Base-by-base conservation (phyloP, 192 early-diverging fungal genomes). In the Podila epigama region DNA sequence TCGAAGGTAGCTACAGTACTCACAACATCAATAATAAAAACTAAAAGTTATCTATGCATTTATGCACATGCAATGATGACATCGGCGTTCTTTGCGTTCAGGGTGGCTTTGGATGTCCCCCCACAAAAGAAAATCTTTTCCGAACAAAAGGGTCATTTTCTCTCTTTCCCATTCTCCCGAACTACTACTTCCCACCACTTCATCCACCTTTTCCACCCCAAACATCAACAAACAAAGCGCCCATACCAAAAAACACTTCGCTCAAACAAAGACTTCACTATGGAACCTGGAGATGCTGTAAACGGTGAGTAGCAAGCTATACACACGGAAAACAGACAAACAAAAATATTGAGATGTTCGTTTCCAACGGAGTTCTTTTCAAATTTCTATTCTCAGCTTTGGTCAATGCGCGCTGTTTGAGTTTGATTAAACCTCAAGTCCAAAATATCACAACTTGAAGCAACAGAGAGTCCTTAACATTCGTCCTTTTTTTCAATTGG, bases 201-300 rank as follows among this genome's bases (percentile, higher is more conserved):
- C 29, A 5, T 27, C 53, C 50, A 39, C 16, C 16, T 15, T 29
- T 40, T 9, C 34, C 32, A 60, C 58, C 58, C 44, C 42, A 61
- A 22, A 22, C 44, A 25, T 15, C 13, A 20, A 44, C 42, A 48
- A 48, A n/a, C n/a, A n/a, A n/a, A n/a, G n/a, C n/a, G n/a, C n/a
- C n/a, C 44, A 22, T 22, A 22, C 41, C 6, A 15, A 1, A 10
- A 41, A 41, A 9, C 42, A 44, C 42, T 48, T 48, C 60, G 44
- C 59, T 42, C 59, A 61, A 20, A 34, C 44, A 51, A 28, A 48
- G 13, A 60, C 22, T 20, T 35, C 6, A 48, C 44, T 32, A 62
- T 62, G 60, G 60, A 62, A 51, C 29, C 60, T 20, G 60, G 60
- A 42, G 60, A 62, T 35, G 32, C 44, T 44, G 60, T 62, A 35